Evolutionary conservation across 2,329 filamentous ascomycete genomes (phyloP), one percentile per base, ranked within the genome.

Genomic region (Stemphylium lycopersici): DNA sequence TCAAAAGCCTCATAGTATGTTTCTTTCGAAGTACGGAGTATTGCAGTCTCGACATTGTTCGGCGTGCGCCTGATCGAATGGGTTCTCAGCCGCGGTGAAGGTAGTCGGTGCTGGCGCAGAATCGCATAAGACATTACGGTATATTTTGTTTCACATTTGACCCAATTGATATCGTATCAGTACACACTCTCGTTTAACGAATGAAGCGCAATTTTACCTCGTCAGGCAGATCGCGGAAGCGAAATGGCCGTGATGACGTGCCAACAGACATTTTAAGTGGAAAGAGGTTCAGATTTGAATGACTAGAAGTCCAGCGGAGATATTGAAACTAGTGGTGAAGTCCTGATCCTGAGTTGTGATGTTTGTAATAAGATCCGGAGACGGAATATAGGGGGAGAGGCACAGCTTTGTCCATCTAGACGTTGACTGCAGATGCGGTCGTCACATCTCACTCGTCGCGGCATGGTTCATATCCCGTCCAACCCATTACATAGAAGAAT

Each of bases 161-260:
- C 5, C 2, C 15, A 16, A 2, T 32, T 22, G 31, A 6, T 44
- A 20, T 10, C 1, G 1, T 8, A 37, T 49, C 24, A 53, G 33
- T 16, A 42, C 13, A 7, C 11, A 26, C 2, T 33, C 2, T 3
- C 15, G 6, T 4, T 5, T 3, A 26, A 3, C n/a, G 13, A 10
- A 29, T 10, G 2, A 6, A 2, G 10, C 13, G 18, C 2, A 6
- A 1, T 26, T 18, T 38, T 33, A 49, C n/a, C 46, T 53, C 50
- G 18, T 24, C 16, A 6, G 50, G 50, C n/a, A 53, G 39, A 40
- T 53, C 45, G n/a, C 50, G 32, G 13, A 53, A 53, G 45, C 33
- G 44, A 26, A 53, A 53, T 13, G 44, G 12, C 11, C 18, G 37
- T 13, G 38, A 43, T 10, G 36, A 4, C 12, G 38, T 42, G 10